Conservation (phyloP, 805 yeast genomes). For the Candida coquimbonensis region DNA sequence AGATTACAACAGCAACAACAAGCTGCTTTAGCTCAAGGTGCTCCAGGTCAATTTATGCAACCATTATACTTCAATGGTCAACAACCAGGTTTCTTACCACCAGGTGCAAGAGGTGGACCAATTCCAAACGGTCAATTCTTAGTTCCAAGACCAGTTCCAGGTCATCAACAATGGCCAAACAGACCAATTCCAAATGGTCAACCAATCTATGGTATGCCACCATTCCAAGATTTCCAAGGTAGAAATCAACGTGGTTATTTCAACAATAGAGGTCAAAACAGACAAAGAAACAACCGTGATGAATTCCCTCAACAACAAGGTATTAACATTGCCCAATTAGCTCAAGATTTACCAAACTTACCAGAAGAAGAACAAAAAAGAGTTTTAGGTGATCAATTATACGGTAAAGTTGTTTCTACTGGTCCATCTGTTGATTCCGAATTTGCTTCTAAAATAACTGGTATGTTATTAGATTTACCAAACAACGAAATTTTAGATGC, state of each 20-base stretch:
- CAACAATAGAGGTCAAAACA: constrained; percentile 35
- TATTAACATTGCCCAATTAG: constrained; percentile 37
- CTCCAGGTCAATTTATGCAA: constrained; percentile 76
- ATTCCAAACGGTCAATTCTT: constrained; percentile 77
- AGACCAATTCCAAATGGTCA: constrained; percentile 70
- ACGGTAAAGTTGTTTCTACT: constrained; percentile 82
- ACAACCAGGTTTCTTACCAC: constrained; percentile 78
- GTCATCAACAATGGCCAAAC: constrained; percentile 56
- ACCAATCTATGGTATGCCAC: constrained; percentile 84
- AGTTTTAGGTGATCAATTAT: constrained; percentile 94
- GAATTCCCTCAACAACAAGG: constrained; percentile 12
- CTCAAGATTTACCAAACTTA: constrained; percentile 52
- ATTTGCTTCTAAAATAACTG: constrained; percentile 97
- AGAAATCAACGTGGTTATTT: constrained; percentile 39
- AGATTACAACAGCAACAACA: constrained; percentile 73
- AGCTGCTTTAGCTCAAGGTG: constrained; percentile 71
- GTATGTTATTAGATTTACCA: constrained; percentile 96
- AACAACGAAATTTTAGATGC: constrained; percentile 83
- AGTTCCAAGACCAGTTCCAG: constrained; percentile 58
- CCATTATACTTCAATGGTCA: constrained; percentile 64
- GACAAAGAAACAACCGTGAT: constrained; percentile 31
- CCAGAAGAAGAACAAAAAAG: constrained; percentile 95
- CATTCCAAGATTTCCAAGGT: constrained; percentile 59
- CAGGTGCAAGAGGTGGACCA: constrained; percentile 70
- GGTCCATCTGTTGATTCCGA: constrained; percentile 86